These are phyloP conservation scores for Dryadomyces sulphureus DNA, from an alignment of 2,329 filamentous ascomycete species.

Conservation along the genomic window DNA sequence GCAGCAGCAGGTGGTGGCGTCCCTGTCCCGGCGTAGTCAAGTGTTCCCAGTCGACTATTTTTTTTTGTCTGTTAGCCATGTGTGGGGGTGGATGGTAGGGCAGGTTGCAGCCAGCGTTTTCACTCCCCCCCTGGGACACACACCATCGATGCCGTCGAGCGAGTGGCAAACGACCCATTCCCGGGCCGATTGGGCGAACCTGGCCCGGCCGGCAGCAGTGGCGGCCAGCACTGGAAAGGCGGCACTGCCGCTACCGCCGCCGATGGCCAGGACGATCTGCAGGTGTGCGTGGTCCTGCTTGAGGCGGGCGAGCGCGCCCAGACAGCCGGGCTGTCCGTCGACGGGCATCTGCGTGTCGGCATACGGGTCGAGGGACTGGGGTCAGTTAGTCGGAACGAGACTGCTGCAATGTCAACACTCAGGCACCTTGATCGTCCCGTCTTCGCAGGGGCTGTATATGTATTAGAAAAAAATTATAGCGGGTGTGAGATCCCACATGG, in stretches of 20 bases:
- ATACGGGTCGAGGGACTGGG: slow-evolving; percentile 41
- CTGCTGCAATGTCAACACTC: too few species aligned
- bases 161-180: slow-evolving; percentile 39
- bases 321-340: slow-evolving; percentile 43
- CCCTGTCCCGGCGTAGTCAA: slow-evolving; percentile 38
- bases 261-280: slow-evolving; percentile 47
- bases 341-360: slow-evolving; percentile 45
- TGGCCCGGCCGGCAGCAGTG: slow-evolving; percentile 28
- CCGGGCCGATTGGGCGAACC: slow-evolving; percentile 38
- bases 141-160: slow-evolving; percentile 52
- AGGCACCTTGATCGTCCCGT: slow-evolving; percentile 25
- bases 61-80: too few species aligned
- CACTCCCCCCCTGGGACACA: too few species aligned
- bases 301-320: slow-evolving; percentile 42
- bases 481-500: too few species aligned
- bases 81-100: too few species aligned
- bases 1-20: slow-evolving; percentile 39
- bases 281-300: slow-evolving; percentile 41
- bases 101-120: too few species aligned
- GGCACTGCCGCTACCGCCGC: slow-evolving; percentile 47
- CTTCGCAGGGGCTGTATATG: slow-evolving; percentile 20
- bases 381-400: too few species aligned
- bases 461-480: too few species aligned
- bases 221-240: slow-evolving; percentile 44
- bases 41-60: slow-evolving; percentile 54